phyloP scores from a whole-genome alignment of 495 filamentous ascomycete species.

The Penicillium daleae region DNA sequence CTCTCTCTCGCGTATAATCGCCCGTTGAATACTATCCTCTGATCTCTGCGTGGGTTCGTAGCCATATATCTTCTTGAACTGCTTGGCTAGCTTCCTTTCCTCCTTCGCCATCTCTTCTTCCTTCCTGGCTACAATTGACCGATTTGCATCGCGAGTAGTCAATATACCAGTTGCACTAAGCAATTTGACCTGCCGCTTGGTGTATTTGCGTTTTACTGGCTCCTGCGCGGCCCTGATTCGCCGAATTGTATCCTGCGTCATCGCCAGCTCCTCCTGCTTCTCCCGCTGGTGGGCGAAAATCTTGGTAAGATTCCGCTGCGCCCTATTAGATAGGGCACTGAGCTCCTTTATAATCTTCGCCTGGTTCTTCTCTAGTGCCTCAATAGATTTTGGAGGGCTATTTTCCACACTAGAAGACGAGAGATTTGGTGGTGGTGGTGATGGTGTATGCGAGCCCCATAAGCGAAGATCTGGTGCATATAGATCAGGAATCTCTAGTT shows the following conservation, averaged over 20 bases:
- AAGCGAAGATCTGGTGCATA: background rate
- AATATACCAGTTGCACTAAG: conserved; percentile 5
- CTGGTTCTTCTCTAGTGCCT: background rate
- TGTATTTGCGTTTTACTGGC: background rate
- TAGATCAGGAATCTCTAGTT: background rate
- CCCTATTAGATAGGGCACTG: background rate
- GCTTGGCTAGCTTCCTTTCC: background rate
- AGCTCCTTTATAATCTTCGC: background rate
- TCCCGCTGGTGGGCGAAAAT: background rate
- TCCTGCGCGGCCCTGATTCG: background rate
- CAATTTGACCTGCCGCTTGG: conserved; percentile 3
- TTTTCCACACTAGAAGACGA: conserved; percentile 4
- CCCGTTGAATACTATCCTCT: background rate
- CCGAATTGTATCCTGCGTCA: conserved; percentile 1
- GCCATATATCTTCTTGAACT: background rate
- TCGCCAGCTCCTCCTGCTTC: background rate
- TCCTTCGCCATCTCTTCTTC: background rate
- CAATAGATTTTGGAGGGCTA: background rate
- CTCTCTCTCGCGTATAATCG: background rate
- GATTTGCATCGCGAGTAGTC: conserved; percentile 5
- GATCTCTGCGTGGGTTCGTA: background rate
- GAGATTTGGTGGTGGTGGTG: background rate
- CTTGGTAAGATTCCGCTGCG: background rate
- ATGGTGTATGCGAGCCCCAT: background rate
- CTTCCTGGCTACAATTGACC: background rate